Percentiles rank a stretch among this genome's conserved stretches.
phyloP scores from a whole-genome alignment of 371 early-diverging fungal species.

The Nematocida parisii region DNA sequence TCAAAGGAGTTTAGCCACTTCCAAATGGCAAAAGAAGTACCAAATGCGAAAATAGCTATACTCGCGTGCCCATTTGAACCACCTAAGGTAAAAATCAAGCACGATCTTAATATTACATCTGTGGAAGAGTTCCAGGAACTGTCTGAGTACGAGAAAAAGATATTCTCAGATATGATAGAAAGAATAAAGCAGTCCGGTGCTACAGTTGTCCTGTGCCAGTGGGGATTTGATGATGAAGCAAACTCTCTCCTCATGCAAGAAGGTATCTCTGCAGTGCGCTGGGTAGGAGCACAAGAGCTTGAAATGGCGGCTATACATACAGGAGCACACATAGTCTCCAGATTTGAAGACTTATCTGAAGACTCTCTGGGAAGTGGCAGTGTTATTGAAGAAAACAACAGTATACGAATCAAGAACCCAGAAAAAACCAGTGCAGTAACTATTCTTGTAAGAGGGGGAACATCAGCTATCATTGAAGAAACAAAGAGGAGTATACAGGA shows the following conservation, averaged over 20 bases:
- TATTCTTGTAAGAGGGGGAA: slow-evolving; percentile 93
- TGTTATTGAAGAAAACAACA: slow-evolving; percentile 88
- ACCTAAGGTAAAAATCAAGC: slow-evolving; percentile 99
- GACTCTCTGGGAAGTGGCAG: slow-evolving; percentile 89
- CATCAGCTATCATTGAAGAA: slow-evolving; percentile 97
- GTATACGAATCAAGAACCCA: slow-evolving; percentile 81
- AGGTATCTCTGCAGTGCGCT: slow-evolving; percentile 93
- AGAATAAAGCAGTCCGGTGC: slow-evolving; percentile 91
- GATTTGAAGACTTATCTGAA: slow-evolving; percentile 87
- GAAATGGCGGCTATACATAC: slow-evolving; percentile 93
- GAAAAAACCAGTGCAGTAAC: slow-evolving; percentile 88
- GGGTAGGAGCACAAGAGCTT: slow-evolving; percentile 99
- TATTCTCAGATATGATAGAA: slow-evolving; percentile 91
- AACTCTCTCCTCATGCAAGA: slow-evolving; percentile 95
- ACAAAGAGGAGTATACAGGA: slow-evolving; percentile 96
- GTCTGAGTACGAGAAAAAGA: slow-evolving; percentile 85
- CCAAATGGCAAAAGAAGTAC: slow-evolving; percentile 93
- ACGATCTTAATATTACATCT: slow-evolving; percentile 89
- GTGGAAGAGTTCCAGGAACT: slow-evolving; percentile 94
- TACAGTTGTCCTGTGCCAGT: slow-evolving; percentile 96
- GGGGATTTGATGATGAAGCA: slow-evolving; percentile 99
- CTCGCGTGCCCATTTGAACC: slow-evolving; percentile 99
- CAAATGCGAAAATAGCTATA: slow-evolving; percentile 91
- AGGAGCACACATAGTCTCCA: slow-evolving; percentile 93
- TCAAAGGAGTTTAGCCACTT: slow-evolving; percentile 99